Evolutionary conservation across 208 protist genomes (phyloP), one percentile per base, ranked within the genome.

Genomic region (Leishmania major): DNA sequence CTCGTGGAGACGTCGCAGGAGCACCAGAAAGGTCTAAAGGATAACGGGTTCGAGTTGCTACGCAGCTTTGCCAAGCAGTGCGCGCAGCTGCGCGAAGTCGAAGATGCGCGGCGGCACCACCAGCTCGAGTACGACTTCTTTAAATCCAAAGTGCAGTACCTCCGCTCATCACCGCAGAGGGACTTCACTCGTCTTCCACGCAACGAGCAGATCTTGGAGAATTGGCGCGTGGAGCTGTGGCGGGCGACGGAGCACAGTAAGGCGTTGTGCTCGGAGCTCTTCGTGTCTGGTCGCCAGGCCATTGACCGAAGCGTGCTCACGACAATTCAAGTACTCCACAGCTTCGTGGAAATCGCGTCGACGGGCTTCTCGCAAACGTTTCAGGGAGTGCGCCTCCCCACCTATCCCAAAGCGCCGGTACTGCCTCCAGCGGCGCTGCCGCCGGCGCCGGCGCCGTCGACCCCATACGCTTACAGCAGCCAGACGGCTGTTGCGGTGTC

Each of bases 111-210:
- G n/a, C 89, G 89, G 31, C 84, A 91, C 64, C 80, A 82, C 70
- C 91, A 90, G 76, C 85, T 97, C 11, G 92, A 97, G 86, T 89
- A 95, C 78, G 91, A 96, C 81, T 97, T 95, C 80, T 95, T 96
- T 82, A 90, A 88, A 55, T 25, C 81, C 25, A 97, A 97, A 77
- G 92, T 97, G 55, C 67, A 93, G 31, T 66, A 90, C 7, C 86
- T 97, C 62, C 90, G 90, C 47, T 35, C 77, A 10, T 79, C 70
- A 13, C 85, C 90, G 25, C 90, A 89, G 35, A 90, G 89, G 60
- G 94, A 97, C 83, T 84, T 83, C 71, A 87, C 89, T 1, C 94
- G 94, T 8, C 86, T 97, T 60, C 89, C 87, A 43, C 91, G 94
- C 67, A 97, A 97, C 81, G 92, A 95, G 78, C 89, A 91, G 62